Evolutionary conservation across 306 rosid genomes (phyloP).

Genomic region (Lupinus albus): DNA sequence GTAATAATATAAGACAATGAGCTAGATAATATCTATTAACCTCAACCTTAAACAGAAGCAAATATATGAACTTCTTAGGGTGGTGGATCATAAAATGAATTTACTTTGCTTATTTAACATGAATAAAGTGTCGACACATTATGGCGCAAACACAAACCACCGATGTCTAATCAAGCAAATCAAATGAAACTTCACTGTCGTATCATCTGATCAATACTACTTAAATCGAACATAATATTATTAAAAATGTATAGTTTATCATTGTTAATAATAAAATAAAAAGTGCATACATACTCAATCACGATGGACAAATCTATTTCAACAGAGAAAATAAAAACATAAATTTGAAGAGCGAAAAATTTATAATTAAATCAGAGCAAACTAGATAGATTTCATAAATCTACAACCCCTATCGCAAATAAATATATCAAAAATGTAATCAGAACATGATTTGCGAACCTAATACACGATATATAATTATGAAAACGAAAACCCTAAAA

Average conservation of each 20-base stretch:
- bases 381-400: conserved; percentile 21
- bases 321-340: background rate
- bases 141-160: background rate
- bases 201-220: background rate
- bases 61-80: background rate
- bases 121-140: too few species aligned
- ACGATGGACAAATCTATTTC: conserved; percentile 2
- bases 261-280: background rate
- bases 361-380: conserved; percentile 2
- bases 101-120: too few species aligned
- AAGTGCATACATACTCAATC: background rate
- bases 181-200: background rate
- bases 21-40: conserved; percentile 13
- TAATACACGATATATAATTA: too few species aligned
- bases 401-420: background rate
- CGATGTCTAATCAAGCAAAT: background rate
- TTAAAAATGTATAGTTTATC: background rate
- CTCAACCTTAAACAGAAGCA: background rate
- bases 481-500: conserved; percentile 38
- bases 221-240: conserved; percentile 5
- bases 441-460: too few species aligned
- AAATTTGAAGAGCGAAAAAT: too few species aligned
- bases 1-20: background rate
- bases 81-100: too few species aligned
- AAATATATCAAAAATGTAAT: background rate